Conservation (phyloP, 169 alveolate genomes). For the Toxoplasma gondii region DNA sequence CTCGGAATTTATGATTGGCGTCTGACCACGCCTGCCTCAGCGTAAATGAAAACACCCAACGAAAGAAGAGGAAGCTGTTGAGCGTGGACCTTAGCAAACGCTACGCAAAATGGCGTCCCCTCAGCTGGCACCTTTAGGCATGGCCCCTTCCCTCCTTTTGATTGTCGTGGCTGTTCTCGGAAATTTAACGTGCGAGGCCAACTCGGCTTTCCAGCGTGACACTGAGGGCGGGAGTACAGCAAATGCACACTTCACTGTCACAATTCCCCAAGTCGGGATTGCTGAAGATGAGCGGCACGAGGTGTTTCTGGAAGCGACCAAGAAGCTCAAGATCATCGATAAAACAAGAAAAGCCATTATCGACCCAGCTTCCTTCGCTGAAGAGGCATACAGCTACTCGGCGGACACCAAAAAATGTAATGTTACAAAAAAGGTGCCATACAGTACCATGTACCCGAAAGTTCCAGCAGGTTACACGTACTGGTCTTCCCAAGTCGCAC, state of each 20-base stretch:
- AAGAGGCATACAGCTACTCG: not conserved
- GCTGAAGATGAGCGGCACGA: constrained; percentile 38
- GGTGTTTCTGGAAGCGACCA: not conserved
- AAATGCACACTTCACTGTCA: not conserved
- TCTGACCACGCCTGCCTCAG: too few species aligned
- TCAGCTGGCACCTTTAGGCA: not conserved
- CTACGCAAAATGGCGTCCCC: not conserved
- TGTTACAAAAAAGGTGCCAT: not conserved
- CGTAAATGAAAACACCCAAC: too few species aligned
- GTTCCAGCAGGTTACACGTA: not conserved
- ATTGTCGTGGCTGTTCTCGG: not conserved
- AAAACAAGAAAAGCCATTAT: not conserved
- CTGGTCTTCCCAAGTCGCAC: not conserved
- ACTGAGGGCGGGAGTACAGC: not conserved
- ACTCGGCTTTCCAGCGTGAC: not conserved
- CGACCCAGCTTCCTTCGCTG: not conserved
- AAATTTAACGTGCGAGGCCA: not conserved
- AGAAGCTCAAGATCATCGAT: not conserved
- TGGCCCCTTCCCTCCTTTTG: not conserved
- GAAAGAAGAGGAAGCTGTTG: too few species aligned
- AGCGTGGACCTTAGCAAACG: too few species aligned
- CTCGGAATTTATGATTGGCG: too few species aligned
- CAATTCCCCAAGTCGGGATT: not conserved
- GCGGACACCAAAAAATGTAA: not conserved
- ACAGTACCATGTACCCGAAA: not conserved